Evolutionary conservation across 2,329 filamentous ascomycete species (phyloP), one percentile per base, ranked within the genome.

Genomic region (Pseudogymnoascus sp.): DNA sequence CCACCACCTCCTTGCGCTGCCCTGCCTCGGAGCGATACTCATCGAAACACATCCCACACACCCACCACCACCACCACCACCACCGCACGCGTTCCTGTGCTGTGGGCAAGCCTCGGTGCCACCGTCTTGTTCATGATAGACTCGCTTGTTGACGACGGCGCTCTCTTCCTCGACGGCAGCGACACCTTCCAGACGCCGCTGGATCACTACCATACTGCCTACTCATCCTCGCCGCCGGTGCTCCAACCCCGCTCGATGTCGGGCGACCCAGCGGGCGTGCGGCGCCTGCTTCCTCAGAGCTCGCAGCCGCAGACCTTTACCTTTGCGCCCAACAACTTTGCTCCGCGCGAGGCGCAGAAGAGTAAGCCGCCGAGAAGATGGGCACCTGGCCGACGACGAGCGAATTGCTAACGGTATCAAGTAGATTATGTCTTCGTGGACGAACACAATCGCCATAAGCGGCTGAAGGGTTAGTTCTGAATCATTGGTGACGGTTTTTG

Each of bases 351-450:
- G 76, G 90, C 89, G 65, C 90, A 93, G 73, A 93, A 93, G 80
- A 93, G 89, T 93, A 81, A 88, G 74, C 60, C 40, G 40, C 14
- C 4, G 25, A 28, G 18, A 16, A 34, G 31, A 34, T 23, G n/a
- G 21, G 18, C 25, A n/a, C 14, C 7, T 12, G 31, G 21, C 21
- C 21, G 21, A 4, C 14, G 14, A n/a, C 16, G 38, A 42, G 38
- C 38, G 38, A 38, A 42, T 59, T 59, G 50, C 75, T 78, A 69
- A 78, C 69, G 64, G 69, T 67, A 16, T 62, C 46, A 63, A 67
- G 62, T 73, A 96, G 93, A 97, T 76, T 97, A 97, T 89, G 95
- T 97, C 71, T 97, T 97, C 74, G 95, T 97, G 64, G 93, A 97
- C 76, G 93, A 97, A 76, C 95, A 97, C 77, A 97, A 97, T 79